Percentiles rank a stretch among this genome's conserved stretches.
phyloP scores from a whole-genome alignment of 768 basidiomycete genomes.

The Rhodotorula babjevae region DNA sequence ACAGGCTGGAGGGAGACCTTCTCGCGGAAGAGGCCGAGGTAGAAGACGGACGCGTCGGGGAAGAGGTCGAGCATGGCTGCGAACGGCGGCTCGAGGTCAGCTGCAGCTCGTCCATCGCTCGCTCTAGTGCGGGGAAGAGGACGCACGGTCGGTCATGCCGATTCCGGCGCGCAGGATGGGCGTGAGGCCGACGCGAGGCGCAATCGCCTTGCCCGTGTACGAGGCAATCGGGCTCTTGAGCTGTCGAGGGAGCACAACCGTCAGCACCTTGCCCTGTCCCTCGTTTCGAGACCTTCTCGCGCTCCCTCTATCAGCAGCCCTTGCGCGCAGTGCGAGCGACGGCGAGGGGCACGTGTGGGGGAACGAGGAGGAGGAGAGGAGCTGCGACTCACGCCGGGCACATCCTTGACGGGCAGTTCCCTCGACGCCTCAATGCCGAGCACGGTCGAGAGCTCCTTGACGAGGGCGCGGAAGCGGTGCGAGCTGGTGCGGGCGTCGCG shows the following conservation, averaged over 20 bases:
- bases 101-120: neutral
- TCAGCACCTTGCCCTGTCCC: too few relatives aligned
- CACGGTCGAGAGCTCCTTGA: conserved; percentile 62
- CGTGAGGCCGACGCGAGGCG: conserved; percentile 72
- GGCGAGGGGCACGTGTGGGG: too few relatives aligned
- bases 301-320: too few relatives aligned
- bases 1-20: conserved; percentile 38
- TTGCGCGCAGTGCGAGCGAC: too few relatives aligned
- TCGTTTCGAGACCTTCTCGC: too few relatives aligned
- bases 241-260: too few relatives aligned
- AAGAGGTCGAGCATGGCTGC: conserved; percentile 71
- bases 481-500: conserved; percentile 28
- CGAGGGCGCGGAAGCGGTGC: conserved; percentile 31
- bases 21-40: conserved; percentile 62
- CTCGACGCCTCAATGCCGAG: conserved; percentile 79
- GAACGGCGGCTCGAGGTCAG: neutral
- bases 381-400: conserved; percentile 58
- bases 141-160: conserved; percentile 70
- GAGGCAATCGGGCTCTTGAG: conserved; percentile 63
- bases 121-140: neutral
- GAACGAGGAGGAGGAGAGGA: neutral
- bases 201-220: conserved; percentile 72
- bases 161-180: conserved; percentile 90
- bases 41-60: conserved; percentile 82
- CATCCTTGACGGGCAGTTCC: conserved; percentile 59